Evolutionary conservation across 352 stramenopile genomes (phyloP), one percentile per base, ranked within the genome.

Genomic region (Hyaloperonospora brassicae): DNA sequence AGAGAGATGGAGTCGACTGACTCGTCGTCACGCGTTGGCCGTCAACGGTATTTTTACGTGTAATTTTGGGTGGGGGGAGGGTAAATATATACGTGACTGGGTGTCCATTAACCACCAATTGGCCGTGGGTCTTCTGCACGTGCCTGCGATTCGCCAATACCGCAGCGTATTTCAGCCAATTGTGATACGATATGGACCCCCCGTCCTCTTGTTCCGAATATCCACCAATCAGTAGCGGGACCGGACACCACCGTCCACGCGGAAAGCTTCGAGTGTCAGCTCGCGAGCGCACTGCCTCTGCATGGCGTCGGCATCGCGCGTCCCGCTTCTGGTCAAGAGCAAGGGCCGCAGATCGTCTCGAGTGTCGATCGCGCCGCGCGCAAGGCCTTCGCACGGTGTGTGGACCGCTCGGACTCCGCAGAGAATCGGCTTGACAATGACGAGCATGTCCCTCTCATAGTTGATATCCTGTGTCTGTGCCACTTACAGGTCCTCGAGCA

Each of bases 251-350:
- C 60, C 60, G 63, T 70, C 27, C 27, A 64, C 57, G 61, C 67
- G 63, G 27, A 34, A 8, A 34, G 27, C 27, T 55, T 52, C 52
- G 47, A 30, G 35, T 21, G 23, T 31, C 27, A 9, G 27, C 8
- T 4, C 4, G 27, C 27, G 27, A 9, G 4, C 4, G 27, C 27
- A 36, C 50, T 31, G 38, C 48, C 55, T 50, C 62, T 54, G 30
- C 40, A 82, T 82, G 72, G 68, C 72, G 24, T 86, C 77, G 66
- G 69, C 72, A 23, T 86, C 77, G 47, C 82, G 82, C 27, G 82
- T 93, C 44, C 82, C 82, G 59, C 70, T 93, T 50, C 61, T 93
- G 36, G 64, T 87, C 10, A 83, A 83, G 55, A 82, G 73, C 61
- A 87, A 87, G 47, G 57, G 68, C 42, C 74, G 79, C 56, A 90